These are phyloP conservation scores for Schrenkiella parvula DNA, from an alignment of 345 rosid genomes.

Conservation along the genomic window DNA sequence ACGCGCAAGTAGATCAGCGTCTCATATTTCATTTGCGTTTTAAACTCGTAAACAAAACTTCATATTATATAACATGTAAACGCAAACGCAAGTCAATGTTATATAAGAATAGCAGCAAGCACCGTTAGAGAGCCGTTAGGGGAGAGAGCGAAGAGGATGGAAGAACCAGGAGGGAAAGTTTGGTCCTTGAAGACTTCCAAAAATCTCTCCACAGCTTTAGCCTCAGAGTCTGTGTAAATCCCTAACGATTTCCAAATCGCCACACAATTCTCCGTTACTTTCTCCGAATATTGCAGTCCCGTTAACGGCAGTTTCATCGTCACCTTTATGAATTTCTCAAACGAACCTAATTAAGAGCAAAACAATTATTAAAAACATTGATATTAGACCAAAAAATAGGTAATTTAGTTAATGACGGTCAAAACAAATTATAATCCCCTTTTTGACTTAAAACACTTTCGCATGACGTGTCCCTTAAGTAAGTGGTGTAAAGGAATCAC, in stretches of 20 bases:
- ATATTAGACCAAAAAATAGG: neutral
- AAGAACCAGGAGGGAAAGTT: constrained; percentile 62
- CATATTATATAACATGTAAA: neutral
- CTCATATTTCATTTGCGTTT: neutral
- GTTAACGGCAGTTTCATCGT: constrained; percentile 64
- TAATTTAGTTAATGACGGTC: neutral
- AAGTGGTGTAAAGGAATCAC: constrained; percentile 25
- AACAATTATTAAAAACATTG: neutral
- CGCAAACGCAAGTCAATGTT: neutral
- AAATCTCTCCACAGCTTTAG: constrained; percentile 62
- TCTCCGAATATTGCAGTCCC: constrained; percentile 66
- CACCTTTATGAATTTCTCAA: constrained; percentile 60
- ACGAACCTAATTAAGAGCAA: constrained; percentile 37
- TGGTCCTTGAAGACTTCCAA: constrained; percentile 53
- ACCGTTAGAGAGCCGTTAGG: constrained; percentile 48
- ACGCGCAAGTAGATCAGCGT: neutral
- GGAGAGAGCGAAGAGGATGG: constrained; percentile 62
- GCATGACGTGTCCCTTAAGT: neutral
- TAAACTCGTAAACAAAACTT: no score
- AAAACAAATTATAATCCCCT: neutral
- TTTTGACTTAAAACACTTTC: neutral
- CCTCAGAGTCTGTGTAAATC: constrained; percentile 65
- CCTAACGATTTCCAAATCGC: constrained; percentile 69
- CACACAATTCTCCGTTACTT: constrained; percentile 71
- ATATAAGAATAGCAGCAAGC: neutral